Conservation (phyloP, 2,329 filamentous ascomycete genomes). For the Colletotrichum gloeosporioides region DNA sequence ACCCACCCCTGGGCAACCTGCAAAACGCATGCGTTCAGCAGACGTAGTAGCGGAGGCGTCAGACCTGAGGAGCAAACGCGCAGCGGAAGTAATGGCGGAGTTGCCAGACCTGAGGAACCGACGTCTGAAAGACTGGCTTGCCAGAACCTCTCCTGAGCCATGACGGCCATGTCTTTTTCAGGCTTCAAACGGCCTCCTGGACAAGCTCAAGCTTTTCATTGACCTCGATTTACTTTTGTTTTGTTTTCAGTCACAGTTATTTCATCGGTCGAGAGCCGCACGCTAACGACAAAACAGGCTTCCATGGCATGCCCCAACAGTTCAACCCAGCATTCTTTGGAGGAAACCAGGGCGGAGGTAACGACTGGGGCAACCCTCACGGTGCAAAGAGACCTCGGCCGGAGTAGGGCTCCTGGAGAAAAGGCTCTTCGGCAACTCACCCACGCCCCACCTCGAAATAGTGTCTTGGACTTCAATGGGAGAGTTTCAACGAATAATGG, state of each 20-base stretch:
- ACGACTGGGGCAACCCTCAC: conserved; percentile 80
- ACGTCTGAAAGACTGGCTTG: background rate
- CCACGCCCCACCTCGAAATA: background rate
- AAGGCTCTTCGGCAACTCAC: background rate
- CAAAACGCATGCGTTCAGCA: background rate
- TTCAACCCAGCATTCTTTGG: conserved; percentile 80
- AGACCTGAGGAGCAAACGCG: background rate
- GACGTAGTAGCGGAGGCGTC: background rate
- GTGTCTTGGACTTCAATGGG: background rate
- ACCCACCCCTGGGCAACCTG: background rate
- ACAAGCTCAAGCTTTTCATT: background rate
- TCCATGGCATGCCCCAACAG: conserved; percentile 71
- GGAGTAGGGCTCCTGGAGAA: conserved; percentile 51
- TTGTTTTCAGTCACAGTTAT: background rate
- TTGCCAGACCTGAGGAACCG: background rate
- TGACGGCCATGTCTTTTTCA: background rate
- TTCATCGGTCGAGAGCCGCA: background rate
- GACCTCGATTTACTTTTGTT: background rate
- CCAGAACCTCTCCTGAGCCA: background rate
- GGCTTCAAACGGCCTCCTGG: background rate
- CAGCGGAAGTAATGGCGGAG: background rate
- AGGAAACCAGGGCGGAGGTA: conserved; percentile 51
- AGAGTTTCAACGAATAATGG: background rate
- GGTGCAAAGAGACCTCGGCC: conserved; percentile 80
- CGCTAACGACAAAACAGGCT: conserved; percentile 50